These are phyloP conservation scores for Stromatinia cepivora DNA, from an alignment of 2,329 filamentous ascomycete species.

Conservation along the genomic window DNA sequence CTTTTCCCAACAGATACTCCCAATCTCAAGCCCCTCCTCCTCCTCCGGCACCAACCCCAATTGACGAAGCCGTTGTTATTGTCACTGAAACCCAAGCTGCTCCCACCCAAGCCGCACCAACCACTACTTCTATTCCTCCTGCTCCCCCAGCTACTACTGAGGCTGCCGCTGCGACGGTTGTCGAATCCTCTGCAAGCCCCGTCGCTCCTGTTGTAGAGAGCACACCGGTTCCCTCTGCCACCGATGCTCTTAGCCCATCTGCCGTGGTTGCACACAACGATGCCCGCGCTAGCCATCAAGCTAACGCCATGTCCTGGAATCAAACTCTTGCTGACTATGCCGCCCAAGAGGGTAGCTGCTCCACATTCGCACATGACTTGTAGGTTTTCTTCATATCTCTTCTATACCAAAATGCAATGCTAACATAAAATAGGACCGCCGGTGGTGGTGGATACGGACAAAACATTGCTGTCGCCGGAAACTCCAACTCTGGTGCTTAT, in stretches of 20 bases:
- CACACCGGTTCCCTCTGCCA: constrained; percentile 23
- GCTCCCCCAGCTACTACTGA: not conserved
- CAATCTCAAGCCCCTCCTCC: constrained; percentile 13
- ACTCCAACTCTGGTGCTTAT: constrained; percentile 48
- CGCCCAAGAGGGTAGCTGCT: constrained; percentile 60
- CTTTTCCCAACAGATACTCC: constrained; percentile 17
- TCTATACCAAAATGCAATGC: constrained; percentile 22
- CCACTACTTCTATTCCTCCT: constrained; percentile 9
- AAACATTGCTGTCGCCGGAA: constrained; percentile 68
- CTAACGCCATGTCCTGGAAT: constrained; percentile 65
- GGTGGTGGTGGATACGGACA: constrained; percentile 76
- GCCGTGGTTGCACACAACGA: constrained; percentile 64
- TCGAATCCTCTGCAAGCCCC: not conserved
- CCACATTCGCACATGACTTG: constrained; percentile 75
- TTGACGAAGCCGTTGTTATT: constrained; percentile 14
- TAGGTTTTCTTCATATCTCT: constrained; percentile 49
- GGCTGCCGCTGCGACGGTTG: not conserved
- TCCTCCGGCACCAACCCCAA: constrained; percentile 17
- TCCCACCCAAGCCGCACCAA: constrained; percentile 5
- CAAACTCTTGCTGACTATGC: constrained; percentile 64
- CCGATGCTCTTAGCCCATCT: constrained; percentile 26
- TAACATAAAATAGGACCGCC: constrained; percentile 49
- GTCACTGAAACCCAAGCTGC: constrained; percentile 8
- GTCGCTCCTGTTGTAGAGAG: constrained; percentile 2
- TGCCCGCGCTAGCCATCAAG: constrained; percentile 81